Base-by-base conservation (phyloP, 192 early-diverging fungal genomes). In the Podila verticillata region DNA sequence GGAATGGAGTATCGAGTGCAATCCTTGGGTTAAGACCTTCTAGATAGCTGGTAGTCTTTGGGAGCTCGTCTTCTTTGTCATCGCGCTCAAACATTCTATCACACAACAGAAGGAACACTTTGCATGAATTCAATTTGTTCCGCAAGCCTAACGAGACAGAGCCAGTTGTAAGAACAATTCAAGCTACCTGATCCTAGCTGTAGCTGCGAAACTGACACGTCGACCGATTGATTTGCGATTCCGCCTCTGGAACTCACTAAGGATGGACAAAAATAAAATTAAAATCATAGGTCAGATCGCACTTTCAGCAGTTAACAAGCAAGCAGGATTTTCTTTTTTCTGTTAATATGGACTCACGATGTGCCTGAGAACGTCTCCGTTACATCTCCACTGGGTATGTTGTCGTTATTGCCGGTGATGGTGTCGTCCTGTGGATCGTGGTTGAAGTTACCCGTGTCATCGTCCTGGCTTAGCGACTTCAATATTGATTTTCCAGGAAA, bases 51-150 rank as follows among this genome's bases (percentile, higher is more conserved):
- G 66, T 80, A 2, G 77, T 80, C 29, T 80, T 80, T 57, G 77
- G 63, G 19, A 58, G 54, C 8, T 80, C 77, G 20, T 80, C 70
- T 48, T 80, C 77, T 47, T 72, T 72, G 0, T 80, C 70, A 15
- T 80, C 77, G 0, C 77, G 77, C 28, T 80, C 77, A 72, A 80
- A 80, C 77, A 80, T 80, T 28, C 77, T 80, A 66, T 17, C 4
- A 22, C 3, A 51, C 29, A 61, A 54, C 22, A 17, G 28, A 56
- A 28, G 28, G 24, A 24, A 30, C 32, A 51, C n/a, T 3, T 10
- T n/a, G 28, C 12, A 6, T 66, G 7, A 48, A 51, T 65, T 35
- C 24, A 36, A 26, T 15, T 4, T 19, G 28, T 3, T 22, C 19
- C 29, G 19, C 30, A 26, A 47, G 15, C 5, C 5, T 30, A 5